Percentiles rank a stretch among this genome's conserved stretches.
phyloP scores from a whole-genome alignment of 495 filamentous ascomycete species.

The Hyaloscypha hepaticicola region DNA sequence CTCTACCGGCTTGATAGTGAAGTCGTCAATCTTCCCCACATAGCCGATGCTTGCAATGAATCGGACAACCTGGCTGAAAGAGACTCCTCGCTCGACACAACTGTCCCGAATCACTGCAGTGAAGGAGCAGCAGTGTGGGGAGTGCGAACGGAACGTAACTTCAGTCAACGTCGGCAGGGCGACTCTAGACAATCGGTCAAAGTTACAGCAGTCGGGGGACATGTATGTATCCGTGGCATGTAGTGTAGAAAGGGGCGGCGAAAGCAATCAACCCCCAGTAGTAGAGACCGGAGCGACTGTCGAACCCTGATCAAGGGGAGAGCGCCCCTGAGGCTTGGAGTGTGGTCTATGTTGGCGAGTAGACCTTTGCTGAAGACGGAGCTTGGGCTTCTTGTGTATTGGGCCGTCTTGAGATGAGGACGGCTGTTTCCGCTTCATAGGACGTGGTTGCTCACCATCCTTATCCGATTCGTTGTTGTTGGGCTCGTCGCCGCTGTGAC shows the following conservation, averaged over 20 bases:
- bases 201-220: constrained; percentile 9
- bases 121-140: constrained; percentile 27
- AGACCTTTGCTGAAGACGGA: constrained; percentile 14
- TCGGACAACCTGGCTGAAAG: constrained; percentile 24
- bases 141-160: constrained; percentile 18
- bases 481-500: constrained; percentile 20
- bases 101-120: constrained; percentile 54
- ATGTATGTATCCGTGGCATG: constrained; percentile 4
- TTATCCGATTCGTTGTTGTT: constrained; percentile 3
- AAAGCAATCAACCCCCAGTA: constrained; percentile 1
- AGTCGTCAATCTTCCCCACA: constrained; percentile 21
- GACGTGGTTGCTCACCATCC: constrained; percentile 21
- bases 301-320: constrained; percentile 5
- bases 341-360: constrained; percentile 9
- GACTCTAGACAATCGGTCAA: constrained; percentile 10
- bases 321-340: constrained; percentile 4
- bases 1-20: constrained; percentile 21
- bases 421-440: constrained; percentile 19
- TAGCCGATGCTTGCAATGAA: constrained; percentile 23
- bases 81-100: constrained; percentile 46
- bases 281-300: neutral
- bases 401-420: constrained; percentile 15
- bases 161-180: constrained; percentile 28
- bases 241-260: neutral
- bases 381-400: constrained; percentile 20